These are phyloP conservation scores for Fusarium irregulare DNA, from an alignment of 2,329 filamentous ascomycete species.

Conservation along the genomic window DNA sequence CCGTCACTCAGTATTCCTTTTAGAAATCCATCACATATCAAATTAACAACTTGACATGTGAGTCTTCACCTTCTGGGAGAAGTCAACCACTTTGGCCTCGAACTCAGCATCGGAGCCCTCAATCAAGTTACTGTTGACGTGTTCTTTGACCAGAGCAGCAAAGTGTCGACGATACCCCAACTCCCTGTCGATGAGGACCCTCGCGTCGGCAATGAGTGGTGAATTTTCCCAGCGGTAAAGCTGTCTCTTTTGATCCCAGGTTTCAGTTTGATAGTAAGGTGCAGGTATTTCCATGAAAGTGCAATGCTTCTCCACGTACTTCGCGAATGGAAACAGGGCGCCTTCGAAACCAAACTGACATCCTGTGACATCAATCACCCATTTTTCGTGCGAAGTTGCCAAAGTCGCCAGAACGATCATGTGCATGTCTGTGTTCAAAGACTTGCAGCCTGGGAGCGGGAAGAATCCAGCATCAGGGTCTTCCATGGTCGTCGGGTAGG, in stretches of 20 bases:
- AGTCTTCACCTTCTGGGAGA: neutral
- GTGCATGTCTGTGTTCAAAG: neutral
- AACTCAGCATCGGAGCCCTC: conserved; percentile 22
- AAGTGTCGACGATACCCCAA: conserved; percentile 22
- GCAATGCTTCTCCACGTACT: conserved; percentile 15
- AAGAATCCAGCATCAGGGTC: too few relatives aligned
- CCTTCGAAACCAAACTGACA: conserved; percentile 34
- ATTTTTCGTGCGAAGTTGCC: conserved; percentile 4
- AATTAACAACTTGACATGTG: conserved; percentile 10
- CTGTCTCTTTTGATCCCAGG: conserved; percentile 15
- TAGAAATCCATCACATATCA: neutral
- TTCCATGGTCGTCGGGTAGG: too few relatives aligned
- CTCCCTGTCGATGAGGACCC: conserved; percentile 7
- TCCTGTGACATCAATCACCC: conserved; percentile 27
- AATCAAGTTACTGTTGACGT: conserved; percentile 4
- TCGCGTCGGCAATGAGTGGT: too few relatives aligned
- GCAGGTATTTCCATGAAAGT: too few relatives aligned
- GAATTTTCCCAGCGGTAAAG: too few relatives aligned
- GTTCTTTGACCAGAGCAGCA: conserved; percentile 6
- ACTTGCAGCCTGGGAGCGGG: too few relatives aligned
- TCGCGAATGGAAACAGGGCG: conserved; percentile 17
- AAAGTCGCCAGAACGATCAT: conserved; percentile 6
- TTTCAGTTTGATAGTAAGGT: conserved; percentile 1
- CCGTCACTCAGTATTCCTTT: neutral
- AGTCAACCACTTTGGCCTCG: conserved; percentile 1